phyloP scores from a whole-genome alignment of 352 stramenopile genomes.

The Poterioochromonas sp. region DNA sequence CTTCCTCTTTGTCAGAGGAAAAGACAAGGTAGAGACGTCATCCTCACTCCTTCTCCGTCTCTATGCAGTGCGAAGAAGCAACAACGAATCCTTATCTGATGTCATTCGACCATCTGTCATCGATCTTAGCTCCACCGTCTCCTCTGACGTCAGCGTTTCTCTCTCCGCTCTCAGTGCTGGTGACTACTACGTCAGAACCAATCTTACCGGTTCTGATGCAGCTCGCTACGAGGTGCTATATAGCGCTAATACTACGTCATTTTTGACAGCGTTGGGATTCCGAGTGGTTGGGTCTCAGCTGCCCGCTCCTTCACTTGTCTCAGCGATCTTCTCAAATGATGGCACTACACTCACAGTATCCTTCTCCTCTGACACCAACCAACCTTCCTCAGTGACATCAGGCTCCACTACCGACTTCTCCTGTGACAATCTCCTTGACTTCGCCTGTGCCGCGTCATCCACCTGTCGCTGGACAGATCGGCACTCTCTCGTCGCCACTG shows the following conservation, averaged over 20 bases:
- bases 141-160: background rate
- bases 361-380: background rate
- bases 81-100: background rate
- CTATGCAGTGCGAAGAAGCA: too few relatives aligned
- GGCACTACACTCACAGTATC: background rate
- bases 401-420: background rate
- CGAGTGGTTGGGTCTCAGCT: background rate
- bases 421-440: background rate
- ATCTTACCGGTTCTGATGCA: background rate
- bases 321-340: slow-evolving; percentile 21
- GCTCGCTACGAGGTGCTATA: background rate
- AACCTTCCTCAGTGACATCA: too few relatives aligned
- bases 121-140: too few relatives aligned
- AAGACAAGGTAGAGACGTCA: background rate
- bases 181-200: background rate
- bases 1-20: background rate
- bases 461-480: slow-evolving; percentile 8
- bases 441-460: background rate
- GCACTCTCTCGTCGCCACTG: too few relatives aligned
- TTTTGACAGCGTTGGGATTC: too few relatives aligned
- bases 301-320: background rate
- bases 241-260: background rate
- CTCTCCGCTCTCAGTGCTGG: too few relatives aligned
- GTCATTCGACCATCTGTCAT: too few relatives aligned
- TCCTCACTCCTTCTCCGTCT: background rate